Evolutionary conservation across 805 yeast species (phyloP).

Genomic region (Hanseniaspora mollemarum): DNA sequence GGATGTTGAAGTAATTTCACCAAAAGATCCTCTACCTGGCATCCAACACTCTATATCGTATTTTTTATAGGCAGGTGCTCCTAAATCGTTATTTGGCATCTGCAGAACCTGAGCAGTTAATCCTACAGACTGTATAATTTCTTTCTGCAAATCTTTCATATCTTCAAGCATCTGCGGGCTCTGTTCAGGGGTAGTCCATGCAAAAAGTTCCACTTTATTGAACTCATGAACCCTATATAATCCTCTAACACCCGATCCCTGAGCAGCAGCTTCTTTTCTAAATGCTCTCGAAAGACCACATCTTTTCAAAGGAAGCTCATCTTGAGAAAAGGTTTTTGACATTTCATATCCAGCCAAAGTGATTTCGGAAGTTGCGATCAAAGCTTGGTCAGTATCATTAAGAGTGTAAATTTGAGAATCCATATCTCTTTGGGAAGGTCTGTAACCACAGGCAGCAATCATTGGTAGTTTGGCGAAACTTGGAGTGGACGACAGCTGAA

Average conservation of each 20-base stretch:
- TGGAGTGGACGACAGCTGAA: slow-evolving; percentile 67
- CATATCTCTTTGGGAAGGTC: slow-evolving; percentile 77
- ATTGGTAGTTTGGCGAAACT: slow-evolving; percentile 68
- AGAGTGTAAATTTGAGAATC: slow-evolving; percentile 77
- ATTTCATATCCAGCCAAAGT: slow-evolving; percentile 74
- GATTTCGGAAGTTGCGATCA: slow-evolving; percentile 93
- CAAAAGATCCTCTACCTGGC: slow-evolving; percentile 93
- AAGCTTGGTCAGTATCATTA: slow-evolving; percentile 31
- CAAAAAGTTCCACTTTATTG: slow-evolving; percentile 84
- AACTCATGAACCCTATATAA: slow-evolving; percentile 92
- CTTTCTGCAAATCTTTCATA: slow-evolving; percentile 52
- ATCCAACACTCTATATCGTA: slow-evolving; percentile 95
- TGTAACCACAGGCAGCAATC: slow-evolving; percentile 83
- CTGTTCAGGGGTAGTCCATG: slow-evolving; percentile 44
- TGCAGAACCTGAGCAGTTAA: slow-evolving; percentile 68
- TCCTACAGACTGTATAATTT: slow-evolving; percentile 55
- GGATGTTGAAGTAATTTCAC: slow-evolving; percentile 83
- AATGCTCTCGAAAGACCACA: slow-evolving; percentile 80
- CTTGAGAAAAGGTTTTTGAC: slow-evolving; percentile 31
- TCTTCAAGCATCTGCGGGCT: slow-evolving; percentile 46
- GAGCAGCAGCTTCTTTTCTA: slow-evolving; percentile 94
- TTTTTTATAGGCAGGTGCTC: slow-evolving; percentile 85
- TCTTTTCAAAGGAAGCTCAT: slow-evolving; percentile 44
- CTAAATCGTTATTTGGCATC: slow-evolving; percentile 85
- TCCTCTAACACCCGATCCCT: slow-evolving; percentile 87